Base-by-base conservation (phyloP, 768 basidiomycete species). In the Leccinum aurantiacum region DNA sequence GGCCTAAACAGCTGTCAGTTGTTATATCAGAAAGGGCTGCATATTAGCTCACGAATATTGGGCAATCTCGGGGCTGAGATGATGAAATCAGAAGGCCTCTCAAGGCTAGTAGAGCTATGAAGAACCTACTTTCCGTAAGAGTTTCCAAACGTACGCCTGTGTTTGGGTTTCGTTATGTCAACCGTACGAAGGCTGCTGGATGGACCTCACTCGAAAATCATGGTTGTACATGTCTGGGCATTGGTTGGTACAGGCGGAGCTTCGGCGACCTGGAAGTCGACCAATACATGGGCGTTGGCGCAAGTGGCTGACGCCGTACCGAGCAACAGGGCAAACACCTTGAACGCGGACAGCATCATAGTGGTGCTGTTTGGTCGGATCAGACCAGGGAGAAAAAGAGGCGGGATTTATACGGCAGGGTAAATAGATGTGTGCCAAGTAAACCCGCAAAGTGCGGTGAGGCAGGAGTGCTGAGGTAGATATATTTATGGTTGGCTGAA, bases 181-280 rank as follows among this genome's bases (percentile, higher is more conserved):
- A 33, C n/a, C 48, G 6, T 22, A 6, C 22, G 15, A 27, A 31
- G n/a, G 27, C 38, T 8, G 14, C 7, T 31, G 14, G 14, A 24
- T 37, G 17, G 9, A 53, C 73, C 81, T 67, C 61, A 89, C 87
- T 86, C 78, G 15, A 91, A 72, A 54, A 91, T 78, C 72, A 83
- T 76, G 17, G 84, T 74, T 1, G 87, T 89, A 67, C 90, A 91
- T 65, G 84, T 78, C 64, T 84, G 81, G 15, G 78, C 80, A 66
- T 82, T 74, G 50, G 73, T 70, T 11, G 90, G 88, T n/a, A 91
- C 76, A 3, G 85, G 81, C 13, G 87, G 87, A 4, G 90, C 89
- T 63, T 91, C 84, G 10, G 85, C 78, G 56, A 91, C 88, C 69
- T 90, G 89, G 68, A 91, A 91, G 69, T 84, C 76, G 44, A 80